These are phyloP conservation scores for Neurospora cerealis DNA, from an alignment of 495 filamentous ascomycete genomes.

Conservation along the genomic window DNA sequence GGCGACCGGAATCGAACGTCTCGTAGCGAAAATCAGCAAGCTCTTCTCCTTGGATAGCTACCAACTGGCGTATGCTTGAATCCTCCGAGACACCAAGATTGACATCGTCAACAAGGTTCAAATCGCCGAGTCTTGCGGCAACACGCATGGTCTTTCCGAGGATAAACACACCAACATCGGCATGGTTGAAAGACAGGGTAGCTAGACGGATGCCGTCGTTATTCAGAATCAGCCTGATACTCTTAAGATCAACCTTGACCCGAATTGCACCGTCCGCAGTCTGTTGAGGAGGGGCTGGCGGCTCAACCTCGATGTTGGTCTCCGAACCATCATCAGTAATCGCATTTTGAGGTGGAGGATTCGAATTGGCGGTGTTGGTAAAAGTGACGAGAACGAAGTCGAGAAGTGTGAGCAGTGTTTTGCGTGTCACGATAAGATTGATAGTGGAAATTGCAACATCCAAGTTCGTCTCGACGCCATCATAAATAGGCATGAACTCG, in stretches of 20 bases:
- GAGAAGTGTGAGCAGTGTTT: slow-evolving; percentile 85
- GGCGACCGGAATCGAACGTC: slow-evolving; percentile 70
- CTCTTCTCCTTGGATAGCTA: slow-evolving; percentile 91
- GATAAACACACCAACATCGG: slow-evolving; percentile 81
- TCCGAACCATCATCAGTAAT: slow-evolving; percentile 28
- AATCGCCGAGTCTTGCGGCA: slow-evolving; percentile 73
- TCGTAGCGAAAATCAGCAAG: slow-evolving; percentile 97
- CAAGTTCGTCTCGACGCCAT: slow-evolving; percentile 86
- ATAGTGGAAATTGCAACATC: slow-evolving; percentile 90
- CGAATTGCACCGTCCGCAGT: slow-evolving; percentile 35
- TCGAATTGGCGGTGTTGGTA: slow-evolving; percentile 49
- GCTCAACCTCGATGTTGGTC: slow-evolving; percentile 26
- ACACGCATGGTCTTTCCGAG: slow-evolving; percentile 77
- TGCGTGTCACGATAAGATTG: slow-evolving; percentile 87
- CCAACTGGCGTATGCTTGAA: slow-evolving; percentile 73
- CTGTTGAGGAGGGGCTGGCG: slow-evolving; percentile 22
- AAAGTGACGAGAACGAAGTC: slow-evolving; percentile 96
- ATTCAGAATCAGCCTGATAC: slow-evolving; percentile 90
- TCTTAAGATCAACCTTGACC: slow-evolving; percentile 87
- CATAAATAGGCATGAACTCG: slow-evolving; percentile 82
- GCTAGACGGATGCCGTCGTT: slow-evolving; percentile 94
- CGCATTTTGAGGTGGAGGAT: slow-evolving; percentile 22
- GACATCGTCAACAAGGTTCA: slow-evolving; percentile 85
- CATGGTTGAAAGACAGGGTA: slow-evolving; percentile 83
- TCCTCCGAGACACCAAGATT: slow-evolving; percentile 77